Conservation (phyloP, 345 rosid species). For the Sisymbrium altissimum region DNA sequence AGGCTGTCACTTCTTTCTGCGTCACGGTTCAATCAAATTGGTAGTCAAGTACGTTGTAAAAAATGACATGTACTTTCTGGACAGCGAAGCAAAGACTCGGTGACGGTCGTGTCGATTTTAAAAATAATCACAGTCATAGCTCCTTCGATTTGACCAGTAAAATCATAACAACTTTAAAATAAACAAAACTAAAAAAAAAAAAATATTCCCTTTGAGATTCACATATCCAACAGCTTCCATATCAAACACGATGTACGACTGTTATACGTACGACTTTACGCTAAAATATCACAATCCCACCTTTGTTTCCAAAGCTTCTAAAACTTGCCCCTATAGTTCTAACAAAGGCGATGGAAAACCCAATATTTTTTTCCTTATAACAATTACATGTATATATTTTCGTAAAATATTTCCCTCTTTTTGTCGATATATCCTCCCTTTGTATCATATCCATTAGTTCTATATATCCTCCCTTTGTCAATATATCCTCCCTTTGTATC, state of each 20-base stretch:
- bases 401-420: no score
- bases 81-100: slow-evolving; percentile 28
- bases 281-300: background rate
- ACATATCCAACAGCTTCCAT: slow-evolving; percentile 27
- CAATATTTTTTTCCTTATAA: background rate
- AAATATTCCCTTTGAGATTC: slow-evolving; percentile 28
- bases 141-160: slow-evolving; percentile 28
- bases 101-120: slow-evolving; percentile 16
- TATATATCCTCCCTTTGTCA: no score
- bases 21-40: slow-evolving; percentile 20
- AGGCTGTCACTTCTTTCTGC: slow-evolving; percentile 8
- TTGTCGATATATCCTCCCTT: background rate
- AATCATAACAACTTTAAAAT: background rate
- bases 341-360: background rate
- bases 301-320: background rate
- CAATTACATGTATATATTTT: background rate
- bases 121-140: background rate
- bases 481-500: no score
- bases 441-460: no score
- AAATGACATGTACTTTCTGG: slow-evolving; percentile 9
- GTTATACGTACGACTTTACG: slow-evolving; percentile 1
- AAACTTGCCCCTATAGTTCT: background rate
- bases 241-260: slow-evolving; percentile 30
- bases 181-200: background rate
- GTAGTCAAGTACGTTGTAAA: slow-evolving; percentile 7